phyloP scores from a whole-genome alignment of 2,329 filamentous ascomycete species.

The Aspergillus neotritici region DNA sequence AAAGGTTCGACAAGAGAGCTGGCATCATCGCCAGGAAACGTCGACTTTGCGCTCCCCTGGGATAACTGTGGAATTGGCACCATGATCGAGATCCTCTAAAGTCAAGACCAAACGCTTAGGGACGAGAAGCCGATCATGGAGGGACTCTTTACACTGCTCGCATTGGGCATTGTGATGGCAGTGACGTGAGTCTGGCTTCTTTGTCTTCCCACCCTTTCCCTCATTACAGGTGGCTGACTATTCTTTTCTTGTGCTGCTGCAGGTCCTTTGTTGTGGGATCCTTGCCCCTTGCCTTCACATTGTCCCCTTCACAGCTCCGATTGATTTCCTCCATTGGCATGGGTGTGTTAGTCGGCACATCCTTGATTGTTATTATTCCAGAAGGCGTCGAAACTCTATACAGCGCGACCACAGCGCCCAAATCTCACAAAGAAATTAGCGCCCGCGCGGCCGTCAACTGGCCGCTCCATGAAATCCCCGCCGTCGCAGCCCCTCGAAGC shows the following conservation, averaged over 20 bases:
- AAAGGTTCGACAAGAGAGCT: not conserved
- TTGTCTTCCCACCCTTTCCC: not conserved
- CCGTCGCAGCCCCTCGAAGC: constrained; percentile 9
- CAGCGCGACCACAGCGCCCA: constrained; percentile 40
- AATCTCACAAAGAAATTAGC: constrained; percentile 27
- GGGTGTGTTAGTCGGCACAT: constrained; percentile 89
- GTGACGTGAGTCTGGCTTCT: constrained; percentile 50
- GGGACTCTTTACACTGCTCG: constrained; percentile 60
- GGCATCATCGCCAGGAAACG: not conserved
- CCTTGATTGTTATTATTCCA: constrained; percentile 93
- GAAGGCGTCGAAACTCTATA: constrained; percentile 92
- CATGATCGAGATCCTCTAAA: constrained; percentile 28
- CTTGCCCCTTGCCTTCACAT: constrained; percentile 78
- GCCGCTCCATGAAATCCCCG: constrained; percentile 21
- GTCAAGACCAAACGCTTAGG: constrained; percentile 19
- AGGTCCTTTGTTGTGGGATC: constrained; percentile 93
- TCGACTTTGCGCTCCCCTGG: not conserved
- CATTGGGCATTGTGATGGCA: constrained; percentile 61
- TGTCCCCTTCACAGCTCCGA: constrained; percentile 80
- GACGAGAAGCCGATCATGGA: constrained; percentile 47
- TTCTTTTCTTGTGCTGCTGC: constrained; percentile 9
- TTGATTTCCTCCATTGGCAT: constrained; percentile 88
- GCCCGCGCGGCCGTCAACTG: constrained; percentile 26
- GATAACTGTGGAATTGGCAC: constrained; percentile 14
- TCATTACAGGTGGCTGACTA: constrained; percentile 7